Base-by-base conservation (phyloP, 352 stramenopile genomes). In the Thraustotheca clavata region DNA sequence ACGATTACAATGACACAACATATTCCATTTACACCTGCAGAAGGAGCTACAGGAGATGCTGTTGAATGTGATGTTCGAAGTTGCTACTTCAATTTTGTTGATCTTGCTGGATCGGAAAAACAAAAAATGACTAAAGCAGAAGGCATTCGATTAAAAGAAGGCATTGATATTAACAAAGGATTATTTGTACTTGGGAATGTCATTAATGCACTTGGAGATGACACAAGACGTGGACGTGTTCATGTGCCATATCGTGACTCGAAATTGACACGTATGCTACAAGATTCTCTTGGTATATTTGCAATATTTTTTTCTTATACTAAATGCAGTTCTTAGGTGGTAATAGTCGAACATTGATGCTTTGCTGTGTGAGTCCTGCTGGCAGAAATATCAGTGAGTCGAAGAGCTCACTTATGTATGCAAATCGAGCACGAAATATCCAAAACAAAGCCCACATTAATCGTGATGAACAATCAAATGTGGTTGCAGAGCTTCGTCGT, bases 141-240 rank as follows among this genome's bases (percentile, higher is more conserved):
- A 50, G 93, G 82, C 27, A 89, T 91, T 68, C 80, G 96, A 1
- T 72, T 98, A 57, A 96, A 90, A 62, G 95, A 99, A 81, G 95
- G 93, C 32, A 98, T 99, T 43, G 88, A 98, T 69, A 99, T 99
- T 74, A 99, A 99, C 79, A 96, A 98, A 73, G 96, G 96, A 3
- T 79, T 99, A 22, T 77, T 99, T 16, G 95, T 93, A 8, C 82
- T 99, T 18, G 96, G 96, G 3, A 98, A 98, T 69, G 96, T 99
- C 29, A 99, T 99, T 65, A 98, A 96, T 67, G 93, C 94, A 8
- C 74, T 99, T 7, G 94, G 90, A 20, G 91, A 98, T 43, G 82
- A 95, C 43, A 88, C 88, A 48, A 94, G 94, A 62, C 70, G 91
- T 77, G 81, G 91, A 75, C 77, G 84, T 71, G 85, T 96, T 4